Evolutionary conservation across 1,139 yeast species (phyloP).

Genomic region (Yamadazyma membranifaciens): DNA sequence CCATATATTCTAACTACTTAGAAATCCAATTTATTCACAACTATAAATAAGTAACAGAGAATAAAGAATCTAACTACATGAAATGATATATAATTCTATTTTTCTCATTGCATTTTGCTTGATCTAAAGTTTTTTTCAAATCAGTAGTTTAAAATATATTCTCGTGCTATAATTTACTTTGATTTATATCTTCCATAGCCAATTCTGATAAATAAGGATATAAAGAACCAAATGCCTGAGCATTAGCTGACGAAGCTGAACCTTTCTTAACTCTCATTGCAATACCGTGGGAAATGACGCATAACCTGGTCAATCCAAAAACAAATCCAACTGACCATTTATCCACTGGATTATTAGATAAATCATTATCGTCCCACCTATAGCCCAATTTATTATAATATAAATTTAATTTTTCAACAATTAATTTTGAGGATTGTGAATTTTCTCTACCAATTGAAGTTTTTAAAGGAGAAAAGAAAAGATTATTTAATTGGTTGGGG

Average conservation of each 20-base stretch:
- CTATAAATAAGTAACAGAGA: too few relatives aligned
- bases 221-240: slow-evolving; percentile 42
- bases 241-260: slow-evolving; percentile 59
- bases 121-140: too few relatives aligned
- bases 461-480: slow-evolving; percentile 29
- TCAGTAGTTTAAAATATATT: too few relatives aligned
- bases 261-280: slow-evolving; percentile 61
- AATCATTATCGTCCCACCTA: slow-evolving; percentile 34
- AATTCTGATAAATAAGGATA: slow-evolving; percentile 46
- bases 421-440: slow-evolving; percentile 24
- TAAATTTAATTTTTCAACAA: slow-evolving; percentile 25
- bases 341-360: slow-evolving; percentile 38
- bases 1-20: too few relatives aligned
- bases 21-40: too few relatives aligned
- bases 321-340: slow-evolving; percentile 59
- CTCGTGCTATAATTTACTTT: not conserved
- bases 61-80: too few relatives aligned
- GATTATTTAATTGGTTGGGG: slow-evolving; percentile 34
- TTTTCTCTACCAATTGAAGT: slow-evolving; percentile 37
- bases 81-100: too few relatives aligned
- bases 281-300: slow-evolving; percentile 67
- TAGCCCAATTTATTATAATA: slow-evolving; percentile 30
- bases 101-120: too few relatives aligned
- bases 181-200: slow-evolving; percentile 22
- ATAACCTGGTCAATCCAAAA: slow-evolving; percentile 57